phyloP scores from a whole-genome alignment of 106 monocot genomes.

The Apostasia ramifera region DNA sequence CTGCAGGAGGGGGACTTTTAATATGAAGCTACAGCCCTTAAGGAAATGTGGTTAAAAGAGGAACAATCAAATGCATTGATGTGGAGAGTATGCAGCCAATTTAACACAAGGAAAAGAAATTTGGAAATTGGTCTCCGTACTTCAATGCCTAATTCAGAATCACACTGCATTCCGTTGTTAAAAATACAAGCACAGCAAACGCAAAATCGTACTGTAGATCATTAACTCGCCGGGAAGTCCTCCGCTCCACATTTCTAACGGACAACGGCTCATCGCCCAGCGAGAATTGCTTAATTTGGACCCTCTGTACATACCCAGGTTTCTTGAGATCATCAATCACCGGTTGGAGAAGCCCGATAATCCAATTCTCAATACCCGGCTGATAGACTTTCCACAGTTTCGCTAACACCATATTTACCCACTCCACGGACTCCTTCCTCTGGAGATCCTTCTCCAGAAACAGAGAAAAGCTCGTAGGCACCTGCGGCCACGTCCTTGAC shows the following conservation, averaged over 20 bases:
- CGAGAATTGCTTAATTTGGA: slow-evolving; percentile 95
- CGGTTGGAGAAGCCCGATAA: slow-evolving; percentile 91
- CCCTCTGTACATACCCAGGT: slow-evolving; percentile 87
- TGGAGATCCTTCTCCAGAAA: slow-evolving; percentile 90
- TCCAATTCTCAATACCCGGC: slow-evolving; percentile 87
- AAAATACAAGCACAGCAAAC: background rate
- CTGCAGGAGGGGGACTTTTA: no score
- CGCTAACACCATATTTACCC: slow-evolving; percentile 98
- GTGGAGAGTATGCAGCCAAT: no score
- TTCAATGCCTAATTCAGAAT: no score
- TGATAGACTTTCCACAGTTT: slow-evolving; percentile 97
- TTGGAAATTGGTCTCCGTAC: no score
- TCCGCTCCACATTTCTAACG: slow-evolving; percentile 90
- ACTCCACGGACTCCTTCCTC: slow-evolving; percentile 97
- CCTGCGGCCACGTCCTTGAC: slow-evolving; percentile 77
- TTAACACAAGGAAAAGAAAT: no score
- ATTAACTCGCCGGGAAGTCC: slow-evolving; percentile 82
- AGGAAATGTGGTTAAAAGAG: no score
- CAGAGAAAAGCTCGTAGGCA: slow-evolving; percentile 86
- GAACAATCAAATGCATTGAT: no score
- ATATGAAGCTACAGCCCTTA: no score
- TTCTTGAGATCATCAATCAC: slow-evolving; percentile 83
- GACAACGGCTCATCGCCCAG: slow-evolving; percentile 91
- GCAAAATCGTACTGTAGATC: slow-evolving; percentile 81
- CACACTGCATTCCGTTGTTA: background rate